A percentile compares a stretch with the other conserved stretches of the same genome.
These are phyloP conservation scores for Cyanophora paradoxa DNA, from an alignment of 78 protist species.

Conservation along the genomic window DNA sequence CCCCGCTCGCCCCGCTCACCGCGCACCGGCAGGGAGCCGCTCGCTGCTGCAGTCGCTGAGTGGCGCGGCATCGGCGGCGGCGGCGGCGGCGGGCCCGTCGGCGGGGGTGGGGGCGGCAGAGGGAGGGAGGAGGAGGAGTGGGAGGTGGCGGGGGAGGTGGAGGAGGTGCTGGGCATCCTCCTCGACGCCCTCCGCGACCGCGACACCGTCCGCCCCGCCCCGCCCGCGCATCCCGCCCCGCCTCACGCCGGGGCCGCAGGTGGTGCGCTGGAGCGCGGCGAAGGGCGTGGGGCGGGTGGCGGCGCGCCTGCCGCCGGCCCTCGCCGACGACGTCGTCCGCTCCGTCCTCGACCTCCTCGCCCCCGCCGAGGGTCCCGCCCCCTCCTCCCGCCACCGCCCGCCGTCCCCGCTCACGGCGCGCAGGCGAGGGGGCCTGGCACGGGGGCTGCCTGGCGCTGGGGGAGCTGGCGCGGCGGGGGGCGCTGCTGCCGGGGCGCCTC, in stretches of 20 bases:
- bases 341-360: slow-evolving; percentile 16
- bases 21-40: background rate
- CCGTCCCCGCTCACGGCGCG: background rate
- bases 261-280: slow-evolving; percentile 83
- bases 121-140: slow-evolving; percentile 26
- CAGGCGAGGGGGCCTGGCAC: slow-evolving; percentile 68
- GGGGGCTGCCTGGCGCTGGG: slow-evolving; percentile 92
- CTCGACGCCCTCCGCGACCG: slow-evolving; percentile 15
- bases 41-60: slow-evolving; percentile 14
- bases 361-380: background rate
- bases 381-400: background rate
- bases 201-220: too few species aligned
- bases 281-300: slow-evolving; percentile 88
- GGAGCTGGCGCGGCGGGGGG: slow-evolving; percentile 83
- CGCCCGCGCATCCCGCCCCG: too few species aligned
- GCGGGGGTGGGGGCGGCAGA: background rate
- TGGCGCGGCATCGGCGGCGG: background rate
- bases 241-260: too few species aligned
- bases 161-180: slow-evolving; percentile 1
- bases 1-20: background rate
- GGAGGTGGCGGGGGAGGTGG: slow-evolving; percentile 20
- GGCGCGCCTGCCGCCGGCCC: slow-evolving; percentile 51
- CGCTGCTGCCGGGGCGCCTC: slow-evolving; percentile 75
- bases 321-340: slow-evolving; percentile 81
- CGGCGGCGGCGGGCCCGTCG: background rate